Evolutionary conservation across 306 rosid species (phyloP), one percentile per base, ranked within the genome.

Genomic region (Acacia acuminata): DNA sequence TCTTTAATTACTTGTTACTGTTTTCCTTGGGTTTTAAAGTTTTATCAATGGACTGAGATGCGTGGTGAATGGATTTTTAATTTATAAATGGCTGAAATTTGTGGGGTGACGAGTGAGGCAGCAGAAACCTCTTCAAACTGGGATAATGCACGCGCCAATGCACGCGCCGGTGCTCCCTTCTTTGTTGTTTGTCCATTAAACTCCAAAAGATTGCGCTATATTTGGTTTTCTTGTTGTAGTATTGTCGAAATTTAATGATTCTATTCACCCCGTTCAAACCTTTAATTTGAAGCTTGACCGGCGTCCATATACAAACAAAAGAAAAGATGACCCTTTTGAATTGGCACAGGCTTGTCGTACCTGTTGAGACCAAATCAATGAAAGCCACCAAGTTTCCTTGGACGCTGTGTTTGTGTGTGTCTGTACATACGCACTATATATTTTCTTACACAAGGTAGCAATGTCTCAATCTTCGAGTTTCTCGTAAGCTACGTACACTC

Each of bases 111-210:
- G 58, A 53, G 25, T n/a, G 65, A 58, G 14, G 32, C 25, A 22
- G 30, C 65, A 58, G 65, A 58, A 58, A 22, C 48, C 72, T 45
- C 75, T 72, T 60, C 64, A 30, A 58, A 81, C 78, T 61, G 51
- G 78, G 78, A 79, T 64, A 32, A 44, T 42, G 42, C 72, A 71
- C 60, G 60, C 63, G 63, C 78, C 83, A 80, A 27, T 13, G 30
- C 36, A 25, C 50, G 5, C 7, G 76, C 71, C 61, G n/a, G 24
- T 17, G 51, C 60, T 45, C 51, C 64, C 61, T n/a, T 10, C 53
- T 4, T 71, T 53, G 70, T 71, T 70, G 45, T 42, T 19, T 56
- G 56, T 53, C 77, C 53, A 43, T 55, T 68, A 14, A 40, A 16
- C 70, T 45, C n/a, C 82, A 40, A 70, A 70, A 69, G 45, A 19